Percentiles rank a stretch among this genome's conserved stretches.
phyloP scores from a whole-genome alignment of 805 yeast genomes.

The Candida corydali region DNA sequence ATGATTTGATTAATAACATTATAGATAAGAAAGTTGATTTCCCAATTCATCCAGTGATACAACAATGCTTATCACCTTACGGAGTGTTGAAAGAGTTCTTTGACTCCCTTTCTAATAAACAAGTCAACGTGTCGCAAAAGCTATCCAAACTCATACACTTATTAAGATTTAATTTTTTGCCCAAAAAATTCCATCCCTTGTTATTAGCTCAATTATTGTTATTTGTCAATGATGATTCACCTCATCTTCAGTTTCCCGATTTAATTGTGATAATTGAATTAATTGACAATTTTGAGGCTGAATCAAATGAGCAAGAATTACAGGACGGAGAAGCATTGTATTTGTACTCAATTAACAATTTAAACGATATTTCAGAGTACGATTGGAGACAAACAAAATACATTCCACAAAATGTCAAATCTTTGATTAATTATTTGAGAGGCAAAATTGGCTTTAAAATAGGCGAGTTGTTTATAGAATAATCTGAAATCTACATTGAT shows the following conservation, averaged over 20 bases:
- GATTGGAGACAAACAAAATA: conserved; percentile 33
- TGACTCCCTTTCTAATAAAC: conserved; percentile 17
- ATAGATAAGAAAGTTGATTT: conserved; percentile 34
- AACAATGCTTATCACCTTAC: conserved; percentile 69
- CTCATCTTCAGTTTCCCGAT: conserved; percentile 24
- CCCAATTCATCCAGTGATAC: conserved; percentile 50
- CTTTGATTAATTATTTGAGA: conserved; percentile 24
- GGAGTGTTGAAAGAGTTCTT: conserved; percentile 56
- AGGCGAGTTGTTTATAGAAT: conserved; percentile 31
- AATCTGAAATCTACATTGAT: neutral
- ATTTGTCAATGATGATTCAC: conserved; percentile 20
- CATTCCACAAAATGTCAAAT: conserved; percentile 23
- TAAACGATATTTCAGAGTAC: conserved; percentile 16
- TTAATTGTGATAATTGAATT: conserved; percentile 35
- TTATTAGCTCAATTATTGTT: conserved; percentile 48
- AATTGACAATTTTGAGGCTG: conserved; percentile 32
- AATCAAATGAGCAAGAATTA: conserved; percentile 17
- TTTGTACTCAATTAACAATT: conserved; percentile 22
- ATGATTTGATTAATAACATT: conserved; percentile 50
- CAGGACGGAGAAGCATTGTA: conserved; percentile 29
- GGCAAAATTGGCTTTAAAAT: conserved; percentile 29
- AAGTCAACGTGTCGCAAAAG: conserved; percentile 19
- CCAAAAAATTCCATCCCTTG: conserved; percentile 46
- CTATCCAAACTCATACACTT: conserved; percentile 49
- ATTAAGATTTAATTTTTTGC: conserved; percentile 38